A percentile compares a stretch with the other conserved stretches of the same genome.
Conservation (phyloP, 2,329 filamentous ascomycete genomes). For the Stromatinia cepivora region DNA sequence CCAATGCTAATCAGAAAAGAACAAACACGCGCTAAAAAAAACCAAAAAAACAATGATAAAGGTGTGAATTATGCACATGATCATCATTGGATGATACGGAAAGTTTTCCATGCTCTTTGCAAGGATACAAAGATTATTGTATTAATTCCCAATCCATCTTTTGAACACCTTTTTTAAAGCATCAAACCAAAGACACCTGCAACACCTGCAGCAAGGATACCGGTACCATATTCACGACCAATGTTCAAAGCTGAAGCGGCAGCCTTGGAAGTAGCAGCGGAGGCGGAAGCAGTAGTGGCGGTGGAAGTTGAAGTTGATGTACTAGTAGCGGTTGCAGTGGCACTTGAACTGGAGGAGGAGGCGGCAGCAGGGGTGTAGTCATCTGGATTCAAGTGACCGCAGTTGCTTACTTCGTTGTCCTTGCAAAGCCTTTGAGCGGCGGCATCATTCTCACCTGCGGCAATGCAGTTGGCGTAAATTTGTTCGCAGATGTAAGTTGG, state of each 20-base stretch:
- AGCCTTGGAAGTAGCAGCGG: slow-evolving; percentile 36
- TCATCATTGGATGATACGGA: slow-evolving; percentile 32
- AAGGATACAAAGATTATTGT: slow-evolving; percentile 23
- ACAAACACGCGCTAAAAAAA: slow-evolving; percentile 20
- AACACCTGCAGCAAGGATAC: slow-evolving; percentile 52
- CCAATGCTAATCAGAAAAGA: slow-evolving; percentile 40
- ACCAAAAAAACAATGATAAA: slow-evolving; percentile 25
- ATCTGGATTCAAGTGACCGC: slow-evolving; percentile 47
- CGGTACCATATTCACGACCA: slow-evolving; percentile 47
- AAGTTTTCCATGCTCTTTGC: slow-evolving; percentile 18
- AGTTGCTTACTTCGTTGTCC: slow-evolving; percentile 45
- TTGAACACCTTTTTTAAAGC: slow-evolving; percentile 46
- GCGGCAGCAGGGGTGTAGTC: slow-evolving; percentile 37
- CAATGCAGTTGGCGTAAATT: slow-evolving; percentile 52
- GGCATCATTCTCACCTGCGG: slow-evolving; percentile 47
- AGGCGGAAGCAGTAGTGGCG: slow-evolving; percentile 34
- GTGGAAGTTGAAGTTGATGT: slow-evolving; percentile 37
- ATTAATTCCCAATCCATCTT: neutral
- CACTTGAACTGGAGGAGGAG: slow-evolving; percentile 44
- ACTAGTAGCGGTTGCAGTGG: slow-evolving; percentile 28
- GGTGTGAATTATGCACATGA: slow-evolving; percentile 31
- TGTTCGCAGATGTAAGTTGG: slow-evolving; percentile 60
- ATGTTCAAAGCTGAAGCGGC: slow-evolving; percentile 47
- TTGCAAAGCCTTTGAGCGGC: slow-evolving; percentile 51
- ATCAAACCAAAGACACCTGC: slow-evolving; percentile 56